These are phyloP conservation scores for Pseudodiploospora longispora DNA, from an alignment of 2,329 filamentous ascomycete species.

Conservation along the genomic window DNA sequence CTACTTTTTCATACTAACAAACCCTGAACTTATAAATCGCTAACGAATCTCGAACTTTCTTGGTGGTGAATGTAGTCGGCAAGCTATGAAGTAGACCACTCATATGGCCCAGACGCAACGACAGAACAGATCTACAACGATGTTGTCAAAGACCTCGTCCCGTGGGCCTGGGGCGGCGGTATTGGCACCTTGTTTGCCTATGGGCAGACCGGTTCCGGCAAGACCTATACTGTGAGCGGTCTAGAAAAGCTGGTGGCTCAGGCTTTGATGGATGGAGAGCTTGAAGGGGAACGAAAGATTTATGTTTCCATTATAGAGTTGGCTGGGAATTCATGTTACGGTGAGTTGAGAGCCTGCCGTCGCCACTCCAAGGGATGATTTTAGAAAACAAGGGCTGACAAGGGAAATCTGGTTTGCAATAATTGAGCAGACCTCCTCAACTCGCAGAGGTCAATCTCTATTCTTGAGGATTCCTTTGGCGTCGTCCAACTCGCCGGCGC, in stretches of 20 bases:
- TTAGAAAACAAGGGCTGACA: neutral
- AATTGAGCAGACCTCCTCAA: conserved; percentile 30
- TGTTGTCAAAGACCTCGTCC: conserved; percentile 32
- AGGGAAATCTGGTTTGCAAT: neutral
- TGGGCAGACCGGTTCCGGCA: conserved; percentile 41
- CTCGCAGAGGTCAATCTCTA: conserved; percentile 29
- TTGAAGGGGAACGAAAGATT: conserved; percentile 21
- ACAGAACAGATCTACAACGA: conserved; percentile 34
- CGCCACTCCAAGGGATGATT: too few relatives aligned
- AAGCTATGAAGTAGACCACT: conserved; percentile 25
- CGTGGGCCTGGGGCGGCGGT: conserved; percentile 38
- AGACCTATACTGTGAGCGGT: conserved; percentile 35
- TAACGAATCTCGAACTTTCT: neutral
- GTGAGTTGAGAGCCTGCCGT: too few relatives aligned
- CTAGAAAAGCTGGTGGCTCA: conserved; percentile 33
- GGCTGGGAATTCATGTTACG: conserved; percentile 26
- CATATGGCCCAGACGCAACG: conserved; percentile 25
- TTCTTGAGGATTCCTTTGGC: conserved; percentile 39
- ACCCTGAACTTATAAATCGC: too few relatives aligned
- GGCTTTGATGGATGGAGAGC: conserved; percentile 20
- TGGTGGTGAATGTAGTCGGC: conserved; percentile 20
- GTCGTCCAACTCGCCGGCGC: conserved; percentile 36
- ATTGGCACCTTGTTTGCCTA: conserved; percentile 42
- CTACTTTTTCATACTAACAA: neutral
- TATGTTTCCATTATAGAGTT: conserved; percentile 31